Base-by-base conservation (phyloP, 257 asterid species). In the Solanum piurae region DNA sequence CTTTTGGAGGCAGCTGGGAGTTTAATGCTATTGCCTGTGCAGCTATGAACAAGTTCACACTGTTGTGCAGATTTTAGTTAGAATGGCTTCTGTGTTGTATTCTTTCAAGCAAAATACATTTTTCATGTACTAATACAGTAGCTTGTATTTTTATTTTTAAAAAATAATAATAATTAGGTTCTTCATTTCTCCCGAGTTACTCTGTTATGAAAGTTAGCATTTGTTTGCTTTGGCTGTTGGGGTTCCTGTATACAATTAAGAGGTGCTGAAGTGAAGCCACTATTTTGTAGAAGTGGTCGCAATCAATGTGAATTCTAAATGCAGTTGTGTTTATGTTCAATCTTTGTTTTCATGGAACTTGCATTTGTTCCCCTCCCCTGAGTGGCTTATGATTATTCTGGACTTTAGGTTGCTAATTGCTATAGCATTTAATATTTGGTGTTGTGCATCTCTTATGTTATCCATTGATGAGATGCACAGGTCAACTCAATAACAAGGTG, bases 41-140 rank as follows among this genome's bases (percentile, higher is more conserved):
- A 31, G 7, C 42, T 34, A 87, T 20, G 68, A 83, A 23, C 83
- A 64, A 82, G 85, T 88, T 31, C 64, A 13, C 37, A 72, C 66
- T 71, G 73, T 84, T 36, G 80, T 77, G 86, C 76, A 84, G 90
- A 83, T 83, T 88, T 86, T 60, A 66, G 79, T 87, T 87, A 83
- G 90, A 75, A 75, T 38, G 82, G 49, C 82, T 73, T 73, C 23
- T 34, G 44, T 73, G 42, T 12, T 36, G 20, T 12, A 37, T 23
- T 23, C 55, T 21, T 36, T 74, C 29, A 37, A 74, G 83, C 83
- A 37, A 38, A 74, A 75, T 75, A 31, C 55, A 75, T 75, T 37
- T 52, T 25, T 75, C 33, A n/a, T 75, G 33, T 75, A 75, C 83
- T 37, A 75, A 23, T 37, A 75, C 40, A 49, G 83, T 75, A 75